phyloP scores from a whole-genome alignment of 148 eudicot species.

The Linanthus parryae region DNA sequence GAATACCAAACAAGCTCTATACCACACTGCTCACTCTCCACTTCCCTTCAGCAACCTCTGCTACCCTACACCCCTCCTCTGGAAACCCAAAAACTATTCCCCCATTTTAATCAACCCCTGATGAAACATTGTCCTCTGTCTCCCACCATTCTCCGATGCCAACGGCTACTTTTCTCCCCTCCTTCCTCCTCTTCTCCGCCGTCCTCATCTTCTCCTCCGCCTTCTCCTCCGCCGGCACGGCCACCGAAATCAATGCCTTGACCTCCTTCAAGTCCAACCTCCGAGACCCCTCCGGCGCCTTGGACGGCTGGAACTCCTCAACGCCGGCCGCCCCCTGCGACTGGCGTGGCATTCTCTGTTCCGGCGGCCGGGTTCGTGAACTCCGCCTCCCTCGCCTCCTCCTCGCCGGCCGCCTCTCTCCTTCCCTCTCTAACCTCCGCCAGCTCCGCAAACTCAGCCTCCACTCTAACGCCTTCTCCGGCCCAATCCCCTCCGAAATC shows the following conservation, averaged over 20 bases:
- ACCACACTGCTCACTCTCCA: no score
- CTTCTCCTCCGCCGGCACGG: conserved; percentile 4
- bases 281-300: conserved; percentile 27
- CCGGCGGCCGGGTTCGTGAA: conserved; percentile 17
- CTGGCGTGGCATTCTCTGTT: conserved; percentile 37
- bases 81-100: no score
- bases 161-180: conserved; percentile 6
- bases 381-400: conserved; percentile 38
- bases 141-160: not conserved
- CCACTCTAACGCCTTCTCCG: conserved; percentile 44
- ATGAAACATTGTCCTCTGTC: not conserved
- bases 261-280: conserved; percentile 24
- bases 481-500: conserved; percentile 41
- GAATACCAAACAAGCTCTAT: no score
- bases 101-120: no score
- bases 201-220: not conserved
- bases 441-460: conserved; percentile 50
- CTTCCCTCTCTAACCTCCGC: conserved; percentile 21
- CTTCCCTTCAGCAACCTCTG: not conserved
- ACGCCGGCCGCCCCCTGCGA: conserved; percentile 33
- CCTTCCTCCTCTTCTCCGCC: not conserved
- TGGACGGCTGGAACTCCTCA: conserved; percentile 23
- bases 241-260: conserved; percentile 20
- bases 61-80: conserved; percentile 2
- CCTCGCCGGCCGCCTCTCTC: conserved; percentile 37